These are phyloP conservation scores for Asterophora lycoperdoides DNA, from an alignment of 768 basidiomycete species.

Conservation along the genomic window DNA sequence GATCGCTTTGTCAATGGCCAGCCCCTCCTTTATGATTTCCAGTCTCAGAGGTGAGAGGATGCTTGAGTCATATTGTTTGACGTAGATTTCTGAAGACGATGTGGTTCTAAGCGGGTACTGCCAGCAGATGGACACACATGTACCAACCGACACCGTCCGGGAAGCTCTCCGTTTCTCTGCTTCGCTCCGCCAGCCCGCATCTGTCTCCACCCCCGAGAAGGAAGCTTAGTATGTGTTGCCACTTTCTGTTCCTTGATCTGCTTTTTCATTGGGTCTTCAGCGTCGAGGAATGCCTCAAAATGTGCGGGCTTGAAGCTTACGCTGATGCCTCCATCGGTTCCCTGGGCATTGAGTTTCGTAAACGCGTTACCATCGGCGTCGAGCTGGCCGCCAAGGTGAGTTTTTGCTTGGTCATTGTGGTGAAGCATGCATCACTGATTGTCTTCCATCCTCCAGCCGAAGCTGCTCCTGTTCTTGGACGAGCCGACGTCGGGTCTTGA, in stretches of 20 bases:
- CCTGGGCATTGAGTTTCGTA: conserved; percentile 66
- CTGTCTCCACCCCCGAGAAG: conserved; percentile 65
- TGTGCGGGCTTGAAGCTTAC: conserved; percentile 61
- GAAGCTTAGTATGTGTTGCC: conserved; percentile 61
- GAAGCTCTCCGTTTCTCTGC: conserved; percentile 82
- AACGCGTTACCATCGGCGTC: conserved; percentile 81
- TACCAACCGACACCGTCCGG: conserved; percentile 69
- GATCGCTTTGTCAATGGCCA: conserved; percentile 55
- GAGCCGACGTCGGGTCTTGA: conserved; percentile 89
- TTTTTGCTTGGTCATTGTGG: neutral
- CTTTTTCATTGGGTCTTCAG: conserved; percentile 17
- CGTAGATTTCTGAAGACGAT: neutral
- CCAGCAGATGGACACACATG: conserved; percentile 83
- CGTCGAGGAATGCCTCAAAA: conserved; percentile 43
- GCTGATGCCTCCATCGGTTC: conserved; percentile 67
- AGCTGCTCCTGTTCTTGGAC: conserved; percentile 81
- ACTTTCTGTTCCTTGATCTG: no score
- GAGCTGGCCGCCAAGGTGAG: conserved; percentile 83
- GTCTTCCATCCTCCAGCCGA: conserved; percentile 43
- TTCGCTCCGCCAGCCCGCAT: conserved; percentile 66
- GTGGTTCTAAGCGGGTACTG: conserved; percentile 62
- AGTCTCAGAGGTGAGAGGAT: conserved; percentile 48
- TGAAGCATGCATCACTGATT: neutral
- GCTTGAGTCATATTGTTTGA: no score
- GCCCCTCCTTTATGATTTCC: conserved; percentile 50